phyloP scores from a whole-genome alignment of 2,329 filamentous ascomycete genomes.

The Zymoseptoria tritici region DNA sequence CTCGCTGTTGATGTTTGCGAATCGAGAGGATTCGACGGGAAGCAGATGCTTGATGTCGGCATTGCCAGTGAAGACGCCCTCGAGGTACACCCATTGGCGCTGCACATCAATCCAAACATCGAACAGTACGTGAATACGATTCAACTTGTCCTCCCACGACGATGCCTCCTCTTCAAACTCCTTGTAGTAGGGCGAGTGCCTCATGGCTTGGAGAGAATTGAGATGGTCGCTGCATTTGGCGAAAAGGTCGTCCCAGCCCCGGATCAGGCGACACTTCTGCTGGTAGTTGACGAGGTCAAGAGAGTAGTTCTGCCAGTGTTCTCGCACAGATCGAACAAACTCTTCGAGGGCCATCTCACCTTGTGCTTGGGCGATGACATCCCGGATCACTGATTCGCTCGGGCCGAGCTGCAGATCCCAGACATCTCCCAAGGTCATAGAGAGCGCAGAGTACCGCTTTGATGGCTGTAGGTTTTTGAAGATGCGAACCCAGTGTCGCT shows the following conservation, averaged over 20 bases:
- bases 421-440: constrained; percentile 94
- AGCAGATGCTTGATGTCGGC: constrained; percentile 97
- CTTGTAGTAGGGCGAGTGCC: constrained; percentile 97
- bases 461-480: constrained; percentile 92
- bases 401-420: constrained; percentile 92
- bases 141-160: constrained; percentile 95
- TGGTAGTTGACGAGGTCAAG: constrained; percentile 95
- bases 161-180: constrained; percentile 98
- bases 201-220: constrained; percentile 97
- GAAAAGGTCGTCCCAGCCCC: constrained; percentile 96
- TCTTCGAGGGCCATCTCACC: constrained; percentile 98
- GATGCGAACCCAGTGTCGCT: constrained; percentile 95
- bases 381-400: constrained; percentile 79
- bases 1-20: constrained; percentile 98
- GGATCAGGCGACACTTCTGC: constrained; percentile 94
- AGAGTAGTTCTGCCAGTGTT: constrained; percentile 92
- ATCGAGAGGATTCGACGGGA: constrained; percentile 90
- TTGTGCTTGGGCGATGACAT: constrained; percentile 91
- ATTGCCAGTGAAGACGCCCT: constrained; percentile 97
- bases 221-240: constrained; percentile 97
- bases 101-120: constrained; percentile 99
- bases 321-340: constrained; percentile 90
- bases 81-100: constrained; percentile 97
- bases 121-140: constrained; percentile 92
- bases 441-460: constrained; percentile 87